Base-by-base conservation (phyloP, 1,284 basidiomycete genomes). In the Stereum hirsutum region DNA sequence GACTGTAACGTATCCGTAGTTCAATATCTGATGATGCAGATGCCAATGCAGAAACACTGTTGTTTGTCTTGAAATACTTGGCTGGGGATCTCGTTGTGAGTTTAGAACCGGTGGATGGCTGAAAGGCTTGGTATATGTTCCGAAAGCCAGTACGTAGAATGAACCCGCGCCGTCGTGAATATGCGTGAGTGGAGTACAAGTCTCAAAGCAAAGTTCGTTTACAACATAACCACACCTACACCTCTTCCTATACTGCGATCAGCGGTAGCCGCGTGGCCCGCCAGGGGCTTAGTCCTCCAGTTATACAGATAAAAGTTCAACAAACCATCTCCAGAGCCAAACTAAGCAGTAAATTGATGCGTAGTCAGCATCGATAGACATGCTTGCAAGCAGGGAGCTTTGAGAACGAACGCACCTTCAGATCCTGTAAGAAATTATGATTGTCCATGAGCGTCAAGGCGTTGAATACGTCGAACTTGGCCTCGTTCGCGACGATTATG, bases 371-470 rank as follows among this genome's bases (percentile, higher is more conserved):
- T 41, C 52, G 38, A 52, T 6, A 14, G 7, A 15, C 34, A 41
- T 24, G 17, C 17, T 20, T 7, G 14, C 8, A 17, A 12, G 21
- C 30, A 39, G 37, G 6, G 32, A 8, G 8, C 33, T 10, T 21
- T 11, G 17, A 31, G 5, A 30, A n/a, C n/a, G n/a, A n/a, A 55
- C 72, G 45, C 50, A 88, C 89, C 75, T 84, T 86, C 46, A 92
- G 73, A 46, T 95, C 89, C 26, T 77, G 64, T 43, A 99, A 59
- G 64, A 99, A 85, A 39, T 75, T 61, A 46, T 81, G 72, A 61
- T 97, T 99, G 62, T 99, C 96, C 83, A 98, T 90, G 46, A 97
- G 65, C 7, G 93, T 95, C 47, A 99, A 65, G 1, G 89, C 90
- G 62, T 99, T 99, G 63, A 99, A 81, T 7, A 99, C 96, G 60